These are phyloP conservation scores for Nyssa sinensis DNA, from an alignment of 148 eudicot genomes.

Conservation along the genomic window DNA sequence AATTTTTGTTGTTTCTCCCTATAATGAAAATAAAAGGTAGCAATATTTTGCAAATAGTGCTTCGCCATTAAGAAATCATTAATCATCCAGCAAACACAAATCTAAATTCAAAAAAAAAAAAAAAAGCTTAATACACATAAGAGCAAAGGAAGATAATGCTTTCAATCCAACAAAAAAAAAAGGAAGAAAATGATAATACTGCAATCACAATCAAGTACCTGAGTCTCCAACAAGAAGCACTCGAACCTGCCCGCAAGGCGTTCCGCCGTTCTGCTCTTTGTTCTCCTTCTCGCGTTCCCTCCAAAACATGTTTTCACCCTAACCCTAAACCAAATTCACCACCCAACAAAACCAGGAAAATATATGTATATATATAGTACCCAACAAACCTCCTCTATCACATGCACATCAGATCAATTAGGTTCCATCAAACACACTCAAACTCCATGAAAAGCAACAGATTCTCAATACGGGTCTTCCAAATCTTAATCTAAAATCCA, in stretches of 20 bases:
- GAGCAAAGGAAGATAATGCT: not conserved
- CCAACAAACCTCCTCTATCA: too few relatives aligned
- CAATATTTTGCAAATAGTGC: not conserved
- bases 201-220: constrained; percentile 36
- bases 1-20: too few relatives aligned
- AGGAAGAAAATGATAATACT: not conserved
- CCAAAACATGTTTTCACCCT: constrained; percentile 68
- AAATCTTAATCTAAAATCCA: not conserved
- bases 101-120: not conserved
- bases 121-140: not conserved
- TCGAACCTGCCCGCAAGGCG: constrained; percentile 81
- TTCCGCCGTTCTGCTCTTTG: constrained; percentile 64
- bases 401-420: not conserved
- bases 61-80: not conserved
- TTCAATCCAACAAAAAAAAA: not conserved
- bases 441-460: not conserved
- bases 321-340: constrained; percentile 3
- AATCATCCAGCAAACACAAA: not conserved
- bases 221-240: constrained; percentile 95
- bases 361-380: too few relatives aligned
- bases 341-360: constrained; percentile 7
- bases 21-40: not conserved
- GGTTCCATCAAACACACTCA: constrained; percentile 4
- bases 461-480: not conserved
- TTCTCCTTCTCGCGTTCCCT: constrained; percentile 70